Base-by-base conservation (phyloP, 352 stramenopile genomes). In the Phytophthora cactorum region DNA sequence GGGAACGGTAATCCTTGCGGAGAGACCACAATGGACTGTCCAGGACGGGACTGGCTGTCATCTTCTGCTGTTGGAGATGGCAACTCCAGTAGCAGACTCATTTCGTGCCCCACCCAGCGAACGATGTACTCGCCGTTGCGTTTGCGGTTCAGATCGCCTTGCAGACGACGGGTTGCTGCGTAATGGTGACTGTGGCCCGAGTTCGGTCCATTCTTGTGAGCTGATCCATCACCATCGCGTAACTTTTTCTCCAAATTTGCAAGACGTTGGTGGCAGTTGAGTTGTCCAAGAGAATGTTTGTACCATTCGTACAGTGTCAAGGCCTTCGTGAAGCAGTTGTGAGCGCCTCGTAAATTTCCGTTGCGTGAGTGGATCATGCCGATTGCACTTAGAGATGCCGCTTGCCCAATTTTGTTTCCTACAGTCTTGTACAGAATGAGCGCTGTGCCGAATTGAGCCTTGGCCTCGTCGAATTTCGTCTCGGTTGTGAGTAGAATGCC, bases 231-330 rank as follows among this genome's bases (percentile, higher is more conserved):
- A 6, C 84, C 84, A 50, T 92, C 84, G 34, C 84, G 82, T 29
- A 94, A 63, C 52, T 94, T 94, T 62, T 94, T 94, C 60, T 94
- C 86, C n/a, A 94, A 59, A 51, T 94, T 91, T 11, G 84, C 86
- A 32, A 94, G 78, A 4, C 86, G 82, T 55, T 94, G 86, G 53
- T 94, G 86, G 57, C 86, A 92, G 43, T 94, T 94, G 17, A 94
- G 52, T 44, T 94, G 86, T 1, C 86, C 86, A 8, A 94, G 63
- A 7, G 84, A 75, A 63, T 94, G 86, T 25, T 94, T 90, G 62
- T 89, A 92, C 86, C 86, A 94, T 63, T 94, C 86, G 54, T 92
- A 94, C 2, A 94, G 53, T 25, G 86, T 91, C 50, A 94, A 64
- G 0, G 84, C 86, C 60, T 92, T 92, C 8, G 82, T 91, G 54